Evolutionary conservation across 345 rosid species (phyloP).

Genomic region (Draba incana): DNA sequence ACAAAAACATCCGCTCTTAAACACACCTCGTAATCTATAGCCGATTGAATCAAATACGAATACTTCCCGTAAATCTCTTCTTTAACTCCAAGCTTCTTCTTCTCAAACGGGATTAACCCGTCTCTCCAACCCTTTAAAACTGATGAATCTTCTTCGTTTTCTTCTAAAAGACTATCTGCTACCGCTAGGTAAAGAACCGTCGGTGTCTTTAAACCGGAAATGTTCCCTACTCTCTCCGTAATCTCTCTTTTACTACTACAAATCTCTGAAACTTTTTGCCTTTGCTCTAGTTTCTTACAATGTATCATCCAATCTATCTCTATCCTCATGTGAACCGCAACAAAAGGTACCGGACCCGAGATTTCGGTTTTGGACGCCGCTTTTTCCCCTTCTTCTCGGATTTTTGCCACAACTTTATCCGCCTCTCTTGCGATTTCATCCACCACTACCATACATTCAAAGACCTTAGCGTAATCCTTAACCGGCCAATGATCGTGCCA

Average conservation of each 20-base stretch:
- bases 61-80: slow-evolving; percentile 65
- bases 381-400: slow-evolving; percentile 61
- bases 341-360: slow-evolving; percentile 44
- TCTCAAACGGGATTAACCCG: slow-evolving; percentile 76
- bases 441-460: slow-evolving; percentile 82
- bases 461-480: slow-evolving; percentile 77
- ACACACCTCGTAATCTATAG: slow-evolving; percentile 98
- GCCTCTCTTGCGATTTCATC: slow-evolving; percentile 79
- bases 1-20: slow-evolving; percentile 80
- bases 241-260: slow-evolving; percentile 93
- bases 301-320: slow-evolving; percentile 99
- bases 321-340: slow-evolving; percentile 96
- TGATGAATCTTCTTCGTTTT: slow-evolving; percentile 52
- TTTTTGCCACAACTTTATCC: slow-evolving; percentile 69
- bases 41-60: slow-evolving; percentile 88
- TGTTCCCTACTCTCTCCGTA: slow-evolving; percentile 72
- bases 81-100: slow-evolving; percentile 80
- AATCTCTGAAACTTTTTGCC: slow-evolving; percentile 61
- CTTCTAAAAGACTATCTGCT: slow-evolving; percentile 77
- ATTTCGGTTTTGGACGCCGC: slow-evolving; percentile 21
- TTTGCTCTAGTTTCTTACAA: slow-evolving; percentile 85
- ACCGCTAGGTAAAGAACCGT: slow-evolving; percentile 80
- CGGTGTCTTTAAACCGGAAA: slow-evolving; percentile 51
- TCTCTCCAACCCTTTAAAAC: slow-evolving; percentile 76
- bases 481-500: slow-evolving; percentile 99